phyloP scores from a whole-genome alignment of 805 yeast species.

The Metschnikowia continentalis region DNA sequence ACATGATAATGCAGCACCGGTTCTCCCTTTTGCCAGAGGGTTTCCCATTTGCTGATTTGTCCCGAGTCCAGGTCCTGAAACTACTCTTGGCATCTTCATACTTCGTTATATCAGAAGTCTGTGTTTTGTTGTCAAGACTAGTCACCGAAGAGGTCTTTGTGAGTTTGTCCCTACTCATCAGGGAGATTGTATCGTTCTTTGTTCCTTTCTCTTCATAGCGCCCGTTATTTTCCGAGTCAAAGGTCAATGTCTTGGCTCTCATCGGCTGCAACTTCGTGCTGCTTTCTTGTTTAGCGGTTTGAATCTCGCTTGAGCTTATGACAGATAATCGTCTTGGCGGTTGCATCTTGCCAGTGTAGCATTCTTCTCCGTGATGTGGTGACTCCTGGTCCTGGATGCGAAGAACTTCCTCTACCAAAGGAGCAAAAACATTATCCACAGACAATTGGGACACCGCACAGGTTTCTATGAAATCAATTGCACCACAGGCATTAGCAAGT shows the following conservation, averaged over 20 bases:
- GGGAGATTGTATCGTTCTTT: background rate
- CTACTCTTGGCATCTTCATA: background rate
- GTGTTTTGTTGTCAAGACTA: background rate
- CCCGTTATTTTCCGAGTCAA: background rate
- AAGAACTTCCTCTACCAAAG: conserved; percentile 19
- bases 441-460: conserved; percentile 19
- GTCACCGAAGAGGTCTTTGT: background rate
- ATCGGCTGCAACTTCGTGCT: background rate
- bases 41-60: background rate
- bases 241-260: background rate
- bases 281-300: background rate
- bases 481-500: conserved; percentile 26
- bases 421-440: conserved; percentile 27
- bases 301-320: background rate
- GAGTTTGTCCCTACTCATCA: background rate
- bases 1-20: conserved; percentile 20
- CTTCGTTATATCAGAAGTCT: background rate
- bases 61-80: background rate
- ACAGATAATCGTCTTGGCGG: background rate
- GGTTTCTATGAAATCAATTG: conserved; percentile 27
- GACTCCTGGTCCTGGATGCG: background rate
- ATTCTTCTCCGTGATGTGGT: background rate
- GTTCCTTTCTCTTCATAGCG: background rate
- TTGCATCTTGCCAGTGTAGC: background rate
- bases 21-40: conserved; percentile 1